Percentiles rank a stretch among this genome's conserved stretches.
These are phyloP conservation scores for Blastomyces percursus DNA, from an alignment of 2,329 filamentous ascomycete genomes.

Conservation along the genomic window DNA sequence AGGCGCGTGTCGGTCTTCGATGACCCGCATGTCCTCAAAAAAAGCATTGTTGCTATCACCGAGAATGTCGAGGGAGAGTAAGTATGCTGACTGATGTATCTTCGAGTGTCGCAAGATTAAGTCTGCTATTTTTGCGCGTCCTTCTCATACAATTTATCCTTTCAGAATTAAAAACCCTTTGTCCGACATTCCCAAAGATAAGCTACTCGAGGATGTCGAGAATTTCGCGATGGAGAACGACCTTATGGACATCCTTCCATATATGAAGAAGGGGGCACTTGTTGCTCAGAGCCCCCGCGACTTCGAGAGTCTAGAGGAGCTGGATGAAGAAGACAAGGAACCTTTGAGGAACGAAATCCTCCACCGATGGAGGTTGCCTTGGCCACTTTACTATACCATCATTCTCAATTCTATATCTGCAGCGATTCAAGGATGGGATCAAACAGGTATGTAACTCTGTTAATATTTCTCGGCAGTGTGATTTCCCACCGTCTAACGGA, in stretches of 20 bases:
- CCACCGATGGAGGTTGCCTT: slow-evolving; percentile 39
- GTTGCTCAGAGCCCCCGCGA: slow-evolving; percentile 58
- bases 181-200: slow-evolving; percentile 22
- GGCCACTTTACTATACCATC: slow-evolving; percentile 40
- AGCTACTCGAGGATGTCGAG: slow-evolving; percentile 23
- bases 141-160: not conserved
- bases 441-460: slow-evolving; percentile 27
- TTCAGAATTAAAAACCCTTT: slow-evolving; percentile 29
- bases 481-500: not conserved
- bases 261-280: slow-evolving; percentile 46
- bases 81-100: slow-evolving; percentile 8
- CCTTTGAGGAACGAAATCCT: slow-evolving; percentile 35
- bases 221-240: slow-evolving; percentile 45
- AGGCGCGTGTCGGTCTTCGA: slow-evolving; percentile 12
- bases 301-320: slow-evolving; percentile 51
- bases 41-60: slow-evolving; percentile 21
- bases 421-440: slow-evolving; percentile 45
- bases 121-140: not conserved
- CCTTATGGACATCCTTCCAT: slow-evolving; percentile 45
- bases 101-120: too few species aligned
- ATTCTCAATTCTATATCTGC: slow-evolving; percentile 44
- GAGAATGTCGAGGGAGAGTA: slow-evolving; percentile 27
- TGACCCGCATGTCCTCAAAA: slow-evolving; percentile 9
- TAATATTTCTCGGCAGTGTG: not conserved
- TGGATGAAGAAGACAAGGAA: slow-evolving; percentile 42